phyloP scores from a whole-genome alignment of 352 stramenopile genomes.

The Globisporangium iwayamae region DNA sequence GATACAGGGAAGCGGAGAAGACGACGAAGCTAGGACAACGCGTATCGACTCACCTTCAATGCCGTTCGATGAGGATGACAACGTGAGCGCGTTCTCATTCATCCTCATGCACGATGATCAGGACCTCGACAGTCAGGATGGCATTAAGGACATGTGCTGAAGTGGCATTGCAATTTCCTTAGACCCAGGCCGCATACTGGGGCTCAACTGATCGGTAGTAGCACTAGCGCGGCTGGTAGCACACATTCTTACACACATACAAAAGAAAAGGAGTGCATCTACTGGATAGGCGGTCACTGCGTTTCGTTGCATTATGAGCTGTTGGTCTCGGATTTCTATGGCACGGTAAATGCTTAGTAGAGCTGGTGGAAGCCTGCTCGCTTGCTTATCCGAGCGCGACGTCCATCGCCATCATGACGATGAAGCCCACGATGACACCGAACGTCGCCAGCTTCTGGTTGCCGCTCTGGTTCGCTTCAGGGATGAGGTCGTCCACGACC shows the following conservation, averaged over 20 bases:
- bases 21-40: neutral
- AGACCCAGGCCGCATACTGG: neutral
- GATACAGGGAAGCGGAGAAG: neutral
- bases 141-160: neutral
- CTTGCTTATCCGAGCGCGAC: slow-evolving; percentile 62
- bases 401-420: slow-evolving; percentile 92
- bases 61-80: slow-evolving; percentile 7
- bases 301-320: too few relatives aligned
- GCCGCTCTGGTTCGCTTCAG: slow-evolving; percentile 83
- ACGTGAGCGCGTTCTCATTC: slow-evolving; percentile 35
- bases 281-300: neutral
- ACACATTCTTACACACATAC: neutral
- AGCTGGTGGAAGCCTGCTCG: neutral
- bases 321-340: neutral
- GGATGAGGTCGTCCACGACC: slow-evolving; percentile 89
- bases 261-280: neutral
- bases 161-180: neutral
- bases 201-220: neutral
- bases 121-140: neutral
- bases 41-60: neutral
- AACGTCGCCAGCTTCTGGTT: slow-evolving; percentile 88
- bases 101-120: slow-evolving; percentile 48
- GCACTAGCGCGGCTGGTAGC: neutral
- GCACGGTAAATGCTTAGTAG: neutral
- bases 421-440: slow-evolving; percentile 85